Evolutionary conservation across 1,284 basidiomycete genomes (phyloP), one percentile per base, ranked within the genome.

Genomic region (Puccinia hordei): DNA sequence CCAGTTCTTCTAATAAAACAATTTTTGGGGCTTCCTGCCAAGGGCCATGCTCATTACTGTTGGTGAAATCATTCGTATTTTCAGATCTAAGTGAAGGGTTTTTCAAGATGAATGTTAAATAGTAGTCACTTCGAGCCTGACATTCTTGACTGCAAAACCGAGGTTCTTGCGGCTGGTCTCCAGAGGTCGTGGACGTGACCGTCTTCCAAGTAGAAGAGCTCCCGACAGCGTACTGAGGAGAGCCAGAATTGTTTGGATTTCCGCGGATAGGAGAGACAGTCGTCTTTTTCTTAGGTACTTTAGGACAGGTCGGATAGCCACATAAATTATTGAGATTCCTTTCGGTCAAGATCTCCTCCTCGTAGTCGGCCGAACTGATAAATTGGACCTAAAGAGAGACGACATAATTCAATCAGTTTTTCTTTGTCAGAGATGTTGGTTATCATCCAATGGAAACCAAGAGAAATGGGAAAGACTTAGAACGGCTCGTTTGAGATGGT

Each of bases 81-180:
- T 12, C 24, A 27, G 33, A 17, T 22, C 63, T 35, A 44, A 46
- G 38, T 9, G 22, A 24, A 5, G 63, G 19, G 22, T n/a, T 66
- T 12, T 46, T 41, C 38, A 66, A 27, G 27, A 77, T 30, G 17
- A 17, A 33, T 13, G 46, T 77, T 38, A 65, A 27, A 55, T 77
- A 77, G 46, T 65, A 65, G 35, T 77, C 74, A 44, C 74, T 77
- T 44, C 63, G 41, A 49, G 44, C n/a, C 24, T 46, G 63, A 30
- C 74, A 77, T 5, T 33, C 51, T 46, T 41, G 33, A 77, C 74
- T 77, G 41, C 74, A 77, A 68, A 77, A 77, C 15, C 63, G 35
- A 8, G 63, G 35, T 66, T 41, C 63, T 66, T 41, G 63, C 6
- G 35, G 22, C n/a, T 30, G 19, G 44, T n/a, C 27, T 1, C 3